Conservation (phyloP, 805 yeast genomes). For the Wickerhamiella azymoides region DNA sequence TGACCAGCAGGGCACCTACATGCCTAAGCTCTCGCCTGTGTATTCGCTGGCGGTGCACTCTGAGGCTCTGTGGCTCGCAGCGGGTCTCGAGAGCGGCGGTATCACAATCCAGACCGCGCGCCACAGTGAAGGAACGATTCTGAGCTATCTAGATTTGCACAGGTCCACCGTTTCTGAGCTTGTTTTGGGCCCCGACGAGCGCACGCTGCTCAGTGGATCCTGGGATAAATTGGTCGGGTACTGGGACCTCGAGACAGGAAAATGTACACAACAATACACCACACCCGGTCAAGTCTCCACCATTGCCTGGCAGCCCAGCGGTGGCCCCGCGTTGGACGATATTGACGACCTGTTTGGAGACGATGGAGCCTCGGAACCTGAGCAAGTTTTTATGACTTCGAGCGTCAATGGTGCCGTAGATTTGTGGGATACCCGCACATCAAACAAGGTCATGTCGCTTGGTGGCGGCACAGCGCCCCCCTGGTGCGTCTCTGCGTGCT, state of each 20-base stretch:
- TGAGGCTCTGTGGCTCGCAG: conserved; percentile 68
- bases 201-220: conserved; percentile 59
- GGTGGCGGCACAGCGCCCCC: conserved; percentile 68
- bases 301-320: conserved; percentile 40
- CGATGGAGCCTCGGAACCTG: conserved; percentile 32
- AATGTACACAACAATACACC: conserved; percentile 32
- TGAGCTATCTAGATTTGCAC: conserved; percentile 65
- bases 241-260: conserved; percentile 81
- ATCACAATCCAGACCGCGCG: conserved; percentile 72
- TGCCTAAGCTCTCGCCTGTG: conserved; percentile 57
- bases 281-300: conserved; percentile 71
- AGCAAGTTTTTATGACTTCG: conserved; percentile 48
- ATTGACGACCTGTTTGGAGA: conserved; percentile 48
- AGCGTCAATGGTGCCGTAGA: conserved; percentile 70
- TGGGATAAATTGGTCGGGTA: conserved; percentile 76
- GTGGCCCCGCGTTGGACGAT: conserved; percentile 19
- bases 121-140: conserved; percentile 66
- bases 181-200: conserved; percentile 46
- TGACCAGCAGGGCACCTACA: conserved; percentile 24
- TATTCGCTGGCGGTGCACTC: conserved; percentile 74
- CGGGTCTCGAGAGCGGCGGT: conserved; percentile 73
- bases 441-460: conserved; percentile 33
- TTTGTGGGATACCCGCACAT: conserved; percentile 66
- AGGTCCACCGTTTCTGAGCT: conserved; percentile 62
- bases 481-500: conserved; percentile 75